Evolutionary conservation across 768 basidiomycete genomes (phyloP), one percentile per base, ranked within the genome.

Genomic region (Mycena maculata): DNA sequence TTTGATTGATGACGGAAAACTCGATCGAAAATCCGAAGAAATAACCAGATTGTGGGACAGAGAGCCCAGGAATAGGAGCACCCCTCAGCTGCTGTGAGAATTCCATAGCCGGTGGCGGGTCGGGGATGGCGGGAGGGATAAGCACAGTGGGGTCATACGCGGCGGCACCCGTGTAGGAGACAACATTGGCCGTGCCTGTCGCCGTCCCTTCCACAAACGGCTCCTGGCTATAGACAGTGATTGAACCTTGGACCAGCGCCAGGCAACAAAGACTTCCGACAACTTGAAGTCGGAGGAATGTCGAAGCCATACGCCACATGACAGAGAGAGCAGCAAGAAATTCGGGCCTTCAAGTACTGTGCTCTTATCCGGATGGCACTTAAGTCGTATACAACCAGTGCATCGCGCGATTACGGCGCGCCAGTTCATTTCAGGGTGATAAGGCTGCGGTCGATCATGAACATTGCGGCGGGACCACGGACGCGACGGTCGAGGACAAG

Each of bases 1-100:
- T 77, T 71, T 79, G 79, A 60, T 79, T 77, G 9, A 82, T 78
- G 18, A 86, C 80, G 45, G 82, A 83, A 53, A 86, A 71, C 72
- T 87, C 86, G 59, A 87, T 77, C 7, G 61, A 63, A n/a, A 63
- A 63, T 27, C 67, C 61, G 28, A 42, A 64, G 36, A 76, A 76
- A 31, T 71, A 59, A 15, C 73, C 75, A 1, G 50, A 58, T 55
- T 73, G 73, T 4, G 42, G 50, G 38, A 75, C 72, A 23, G 72
- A 75, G 41, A 68, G 12, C 27, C 63, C 63, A 20, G 67, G 47
- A 28, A 56, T 20, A 22, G 65, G 57, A 18, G 27, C 2, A 42
- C 27, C 63, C 57, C 60, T 66, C 6, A 70, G 39, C n/a, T 63
- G 49, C 33, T 70, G 69, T 9, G 55, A 36, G 25, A 70, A 70